Evolutionary conservation across 768 basidiomycete genomes (phyloP), one percentile per base, ranked within the genome.

Genomic region (Dacryopinax spathularia): DNA sequence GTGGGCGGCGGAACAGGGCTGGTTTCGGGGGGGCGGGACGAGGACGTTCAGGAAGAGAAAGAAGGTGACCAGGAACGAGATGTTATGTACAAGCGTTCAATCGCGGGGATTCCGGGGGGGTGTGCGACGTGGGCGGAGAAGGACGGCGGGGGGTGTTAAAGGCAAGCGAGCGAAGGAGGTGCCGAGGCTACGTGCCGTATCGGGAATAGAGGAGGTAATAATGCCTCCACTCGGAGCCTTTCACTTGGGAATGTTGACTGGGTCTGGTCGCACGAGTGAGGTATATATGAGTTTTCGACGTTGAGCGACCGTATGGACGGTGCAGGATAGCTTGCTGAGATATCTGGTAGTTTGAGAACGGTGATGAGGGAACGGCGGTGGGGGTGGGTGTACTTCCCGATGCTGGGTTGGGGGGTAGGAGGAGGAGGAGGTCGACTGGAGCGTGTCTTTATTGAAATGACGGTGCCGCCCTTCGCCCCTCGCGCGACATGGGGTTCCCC

Each of bases 41-140:
- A 22, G 43, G n/a, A 13, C 22, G 48, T 56, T 22, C 36, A 37
- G n/a, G 48, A 29, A 27, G 31, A 27, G 25, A 56, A 20, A 31
- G 10, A 56, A 22, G 31, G 25, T 10, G 48, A 10, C 25, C 25
- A 56, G 25, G 36, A n/a, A n/a, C n/a, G n/a, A 37, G 36, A 37
- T 37, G 48, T 56, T 56, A 56, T 27, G 48, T 56, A 56, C 29
- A 29, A 7, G 25, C 9, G 48, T 25, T 22, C 29, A 9, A 29
- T 27, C 3, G 29, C 25, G 48, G 36, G 36, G 36, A 37, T 10
- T 10, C 12, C 12, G 12, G 36, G 36, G n/a, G 36, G n/a, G 36
- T 37, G 48, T 56, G 48, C 48, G 48, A 56, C 18, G 48, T 56
- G 48, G 48, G 48, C 48, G 48, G 48, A 56, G 48, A 56, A 56